Conservation (phyloP, 441 rosid species). For the Erysimum cheiri region DNA sequence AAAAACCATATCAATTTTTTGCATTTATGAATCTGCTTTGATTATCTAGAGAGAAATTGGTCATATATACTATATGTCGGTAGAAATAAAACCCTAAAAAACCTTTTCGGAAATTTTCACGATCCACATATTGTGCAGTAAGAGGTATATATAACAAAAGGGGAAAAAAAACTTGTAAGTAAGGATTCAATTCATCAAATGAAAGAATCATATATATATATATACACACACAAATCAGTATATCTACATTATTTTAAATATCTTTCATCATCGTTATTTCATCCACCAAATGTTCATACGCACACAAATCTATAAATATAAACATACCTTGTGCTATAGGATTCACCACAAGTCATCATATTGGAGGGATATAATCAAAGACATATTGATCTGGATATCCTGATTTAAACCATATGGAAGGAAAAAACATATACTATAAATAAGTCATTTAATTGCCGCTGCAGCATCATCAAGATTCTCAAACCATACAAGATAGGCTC, state of each 20-base stretch:
- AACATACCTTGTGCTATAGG: slow-evolving; percentile 29
- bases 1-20: not conserved
- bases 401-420: not conserved
- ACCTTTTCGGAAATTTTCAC: not conserved
- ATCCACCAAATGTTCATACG: not conserved
- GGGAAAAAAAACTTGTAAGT: not conserved
- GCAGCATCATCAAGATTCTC: slow-evolving; percentile 99
- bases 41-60: not conserved
- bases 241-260: not conserved
- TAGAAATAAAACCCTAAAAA: slow-evolving; percentile 25
- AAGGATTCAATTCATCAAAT: not conserved
- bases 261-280: not conserved
- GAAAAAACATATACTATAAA: too few species aligned
- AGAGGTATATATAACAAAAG: not conserved
- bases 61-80: slow-evolving; percentile 9
- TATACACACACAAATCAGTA: not conserved
- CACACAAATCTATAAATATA: not conserved
- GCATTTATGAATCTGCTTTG: slow-evolving; percentile 1
- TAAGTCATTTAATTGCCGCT: slow-evolving; percentile 86
- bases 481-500: slow-evolving; percentile 49
- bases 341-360: not conserved
- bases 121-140: not conserved
- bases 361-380: not conserved
- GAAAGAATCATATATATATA: not conserved
- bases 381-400: not conserved